Evolutionary conservation across 805 yeast genomes (phyloP), one percentile per base, ranked within the genome.

Genomic region (Myxozyma neotropica): DNA sequence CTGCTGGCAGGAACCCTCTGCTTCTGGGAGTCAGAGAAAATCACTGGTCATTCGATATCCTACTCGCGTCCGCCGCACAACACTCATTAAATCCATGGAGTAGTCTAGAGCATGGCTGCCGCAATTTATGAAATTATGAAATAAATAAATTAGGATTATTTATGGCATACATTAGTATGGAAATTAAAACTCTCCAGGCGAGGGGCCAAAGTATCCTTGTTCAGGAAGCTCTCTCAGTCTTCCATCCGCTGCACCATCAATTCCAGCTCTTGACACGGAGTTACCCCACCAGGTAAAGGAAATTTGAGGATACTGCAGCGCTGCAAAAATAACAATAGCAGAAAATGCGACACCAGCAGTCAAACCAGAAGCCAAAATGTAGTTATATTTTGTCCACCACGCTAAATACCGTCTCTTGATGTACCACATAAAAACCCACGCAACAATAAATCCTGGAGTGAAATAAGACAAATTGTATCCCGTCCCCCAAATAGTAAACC

Each of bases 311-410:
- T 74, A 79, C 59, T 73, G 73, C 8, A 76, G 75, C 1, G 74
- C 69, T 67, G 84, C 75, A 68, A 84, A 85, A 13, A 86, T 80
- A 24, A 84, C 59, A 53, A 86, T 73, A 1, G 86, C 81, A 29
- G 86, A 78, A 62, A 83, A 77, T 0, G 89, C 88, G 17, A 85
- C 79, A 1, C 89, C 89, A 4, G 86, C 81, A 40, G 86, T 86
- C 21, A 87, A 72, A 1, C 83, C 90, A 26, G 87, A 83, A 21
- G 87, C 80, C 49, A 86, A 73, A 3, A 84, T 80, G 70, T 84
- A 85, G 70, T 85, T 85, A 71, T 86, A 86, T 71, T 85, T 85
- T 35, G 85, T 83, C 90, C 91, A 86, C 91, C 90, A 86, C 48
- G 77, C 74, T 50, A 80, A 75, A 73, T 82, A 84, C 59, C 77